Base-by-base conservation (phyloP, 352 stramenopile genomes). In the Phytophthora tentaculata region DNA sequence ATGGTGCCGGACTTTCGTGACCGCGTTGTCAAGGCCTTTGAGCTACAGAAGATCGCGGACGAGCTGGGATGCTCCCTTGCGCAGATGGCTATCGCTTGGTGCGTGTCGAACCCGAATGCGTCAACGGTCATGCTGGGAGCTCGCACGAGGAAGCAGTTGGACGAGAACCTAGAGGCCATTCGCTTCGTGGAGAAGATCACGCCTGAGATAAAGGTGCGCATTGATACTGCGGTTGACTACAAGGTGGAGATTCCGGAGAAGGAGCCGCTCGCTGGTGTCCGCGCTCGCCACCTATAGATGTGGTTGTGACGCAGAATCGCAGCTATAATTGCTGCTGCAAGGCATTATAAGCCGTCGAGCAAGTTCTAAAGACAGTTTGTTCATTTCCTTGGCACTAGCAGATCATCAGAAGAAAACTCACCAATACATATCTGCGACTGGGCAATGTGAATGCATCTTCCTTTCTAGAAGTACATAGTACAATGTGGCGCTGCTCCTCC, bases 41-140 rank as follows among this genome's bases (percentile, higher is more conserved):
- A 71, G 52, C 55, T 81, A 29, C 56, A 84, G 61, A 79, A 74
- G 52, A 80, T 81, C 51, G 72, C 75, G 20, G 61, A 81, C 24
- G 43, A 81, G 28, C 24, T 90, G 39, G 66, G 66, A 12, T 62
- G 59, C 41, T 74, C 66, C 16, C 61, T 74, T 2, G 60, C 51
- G 29, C 66, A 73, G 22, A 69, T 73, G 66, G 24, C 60, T 12
- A 47, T 73, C 41, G 60, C 60, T 12, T 70, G 41, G 75, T 74
- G 52, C 81, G 81, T 71, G 51, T 64, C 79, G n/a, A 88, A 89
- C 62, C 54, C 64, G 10, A 80, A 89, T 41, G 77, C 76, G 17
- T 81, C 64, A 12, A 86, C 74, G 9, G 77, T 90, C 19, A 67
- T 90, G 41, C 61, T 86, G 13, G 82, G 82, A 10, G 81, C 82